A percentile compares a stretch with the other conserved stretches of the same genome.
Evolutionary conservation across 2,329 filamentous ascomycete species (phyloP).

Genomic region (Raffaelea arxii): DNA sequence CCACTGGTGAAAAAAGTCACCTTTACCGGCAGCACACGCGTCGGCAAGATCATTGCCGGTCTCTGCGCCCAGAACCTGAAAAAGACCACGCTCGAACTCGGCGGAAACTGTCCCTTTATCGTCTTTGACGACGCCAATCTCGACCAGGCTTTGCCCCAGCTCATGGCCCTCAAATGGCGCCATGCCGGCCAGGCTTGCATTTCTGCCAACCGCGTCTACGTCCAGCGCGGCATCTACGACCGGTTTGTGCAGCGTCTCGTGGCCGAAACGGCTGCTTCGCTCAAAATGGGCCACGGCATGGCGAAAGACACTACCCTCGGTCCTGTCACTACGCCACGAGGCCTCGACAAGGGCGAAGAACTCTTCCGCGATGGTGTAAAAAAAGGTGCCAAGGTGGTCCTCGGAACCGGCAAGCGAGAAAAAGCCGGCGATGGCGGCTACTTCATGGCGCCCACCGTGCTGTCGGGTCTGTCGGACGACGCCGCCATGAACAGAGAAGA

Average conservation of each 20-base stretch:
- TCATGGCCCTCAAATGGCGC: conserved; percentile 27
- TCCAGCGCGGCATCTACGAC: conserved; percentile 55
- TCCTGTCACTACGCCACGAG: conserved; percentile 45
- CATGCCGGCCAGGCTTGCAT: conserved; percentile 58
- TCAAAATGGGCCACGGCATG: conserved; percentile 54
- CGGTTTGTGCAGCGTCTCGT: conserved; percentile 16
- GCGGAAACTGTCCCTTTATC: conserved; percentile 58
- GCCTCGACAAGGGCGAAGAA: conserved; percentile 43
- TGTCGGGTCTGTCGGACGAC: conserved; percentile 34
- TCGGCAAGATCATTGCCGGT: conserved; percentile 57
- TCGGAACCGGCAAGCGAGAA: conserved; percentile 46
- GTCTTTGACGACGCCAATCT: conserved; percentile 60
- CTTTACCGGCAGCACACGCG: conserved; percentile 64
- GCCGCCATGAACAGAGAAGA: conserved; percentile 43
- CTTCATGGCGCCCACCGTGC: conserved; percentile 55
- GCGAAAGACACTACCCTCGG: conserved; percentile 49
- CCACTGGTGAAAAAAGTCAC: conserved; percentile 52
- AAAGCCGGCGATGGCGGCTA: conserved; percentile 38
- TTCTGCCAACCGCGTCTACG: conserved; percentile 55
- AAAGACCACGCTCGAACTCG: conserved; percentile 60
- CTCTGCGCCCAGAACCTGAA: conserved; percentile 56
- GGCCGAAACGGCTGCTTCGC: conserved; percentile 32
- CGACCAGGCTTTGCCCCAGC: conserved; percentile 43
- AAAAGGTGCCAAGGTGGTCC: conserved; percentile 52
- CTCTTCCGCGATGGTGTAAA: conserved; percentile 56